These are phyloP conservation scores for Pistacia atlantica DNA, from an alignment of 345 rosid species.

Conservation along the genomic window DNA sequence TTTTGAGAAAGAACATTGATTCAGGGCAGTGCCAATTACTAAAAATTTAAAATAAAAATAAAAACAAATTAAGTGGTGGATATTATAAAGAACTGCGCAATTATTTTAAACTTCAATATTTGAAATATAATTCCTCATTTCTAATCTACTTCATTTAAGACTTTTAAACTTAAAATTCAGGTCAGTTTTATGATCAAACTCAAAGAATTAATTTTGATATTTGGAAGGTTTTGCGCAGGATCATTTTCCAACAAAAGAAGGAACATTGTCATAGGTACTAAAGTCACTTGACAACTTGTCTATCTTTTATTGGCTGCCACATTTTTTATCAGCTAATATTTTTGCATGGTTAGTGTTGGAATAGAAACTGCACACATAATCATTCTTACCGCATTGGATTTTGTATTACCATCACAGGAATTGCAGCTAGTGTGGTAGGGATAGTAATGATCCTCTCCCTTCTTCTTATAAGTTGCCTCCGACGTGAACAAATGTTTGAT, in stretches of 20 bases:
- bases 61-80: too few species aligned
- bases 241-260: neutral
- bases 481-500: neutral
- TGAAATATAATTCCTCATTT: too few species aligned
- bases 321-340: neutral
- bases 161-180: too few species aligned
- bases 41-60: too few species aligned
- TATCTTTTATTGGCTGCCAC: constrained; percentile 33
- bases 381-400: neutral
- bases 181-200: too few species aligned
- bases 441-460: neutral
- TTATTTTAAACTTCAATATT: too few species aligned
- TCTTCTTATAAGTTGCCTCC: neutral
- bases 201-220: too few species aligned
- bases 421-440: neutral
- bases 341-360: too few species aligned
- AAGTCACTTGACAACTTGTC: constrained; percentile 22
- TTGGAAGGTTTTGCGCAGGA: neutral
- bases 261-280: neutral
- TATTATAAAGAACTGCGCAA: too few species aligned
- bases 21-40: too few species aligned
- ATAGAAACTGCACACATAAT: neutral
- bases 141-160: too few species aligned
- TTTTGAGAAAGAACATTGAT: too few species aligned
- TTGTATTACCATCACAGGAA: constrained; percentile 16